A percentile compares a stretch with the other conserved stretches of the same genome.
phyloP scores from a whole-genome alignment of 2,329 filamentous ascomycete species.

The Cytospora schulzeri region DNA sequence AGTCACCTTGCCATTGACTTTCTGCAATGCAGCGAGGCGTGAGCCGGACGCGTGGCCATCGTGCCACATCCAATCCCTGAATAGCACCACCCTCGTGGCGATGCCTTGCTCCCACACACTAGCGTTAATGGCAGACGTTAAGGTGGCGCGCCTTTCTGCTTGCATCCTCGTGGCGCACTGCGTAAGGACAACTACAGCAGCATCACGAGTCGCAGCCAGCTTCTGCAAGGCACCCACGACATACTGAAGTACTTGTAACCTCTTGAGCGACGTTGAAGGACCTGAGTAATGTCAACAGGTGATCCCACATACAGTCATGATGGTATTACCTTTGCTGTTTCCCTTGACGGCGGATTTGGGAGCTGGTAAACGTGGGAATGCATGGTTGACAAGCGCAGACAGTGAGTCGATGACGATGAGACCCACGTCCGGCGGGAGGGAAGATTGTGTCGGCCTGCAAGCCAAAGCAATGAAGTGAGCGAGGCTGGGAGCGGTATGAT shows the following conservation, averaged over 20 bases:
- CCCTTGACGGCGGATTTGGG: slow-evolving; percentile 40
- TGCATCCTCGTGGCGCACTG: slow-evolving; percentile 84
- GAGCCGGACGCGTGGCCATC: slow-evolving; percentile 50
- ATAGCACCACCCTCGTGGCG: slow-evolving; percentile 73
- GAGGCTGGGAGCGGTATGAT: slow-evolving; percentile 61
- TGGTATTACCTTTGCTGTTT: slow-evolving; percentile 42
- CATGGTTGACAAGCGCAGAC: slow-evolving; percentile 73
- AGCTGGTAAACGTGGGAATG: slow-evolving; percentile 66
- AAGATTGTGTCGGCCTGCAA: slow-evolving; percentile 62
- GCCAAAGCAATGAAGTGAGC: slow-evolving; percentile 76
- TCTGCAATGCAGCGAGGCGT: slow-evolving; percentile 66
- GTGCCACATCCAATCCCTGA: slow-evolving; percentile 71
- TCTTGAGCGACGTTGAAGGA: slow-evolving; percentile 40
- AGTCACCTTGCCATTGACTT: slow-evolving; percentile 57
- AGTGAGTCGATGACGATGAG: slow-evolving; percentile 79
- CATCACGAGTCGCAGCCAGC: slow-evolving; percentile 70
- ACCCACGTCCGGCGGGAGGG: slow-evolving; percentile 64
- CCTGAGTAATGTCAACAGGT: slow-evolving; percentile 18
- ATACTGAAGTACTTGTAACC: slow-evolving; percentile 57
- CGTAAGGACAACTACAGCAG: slow-evolving; percentile 75
- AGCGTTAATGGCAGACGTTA: slow-evolving; percentile 75
- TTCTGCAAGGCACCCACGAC: slow-evolving; percentile 74
- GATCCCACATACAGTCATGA: not conserved
- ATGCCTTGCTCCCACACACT: slow-evolving; percentile 80
- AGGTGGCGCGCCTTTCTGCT: slow-evolving; percentile 63